Conservation (phyloP, 768 basidiomycete genomes). For the Rhizopogon vulgaris region DNA sequence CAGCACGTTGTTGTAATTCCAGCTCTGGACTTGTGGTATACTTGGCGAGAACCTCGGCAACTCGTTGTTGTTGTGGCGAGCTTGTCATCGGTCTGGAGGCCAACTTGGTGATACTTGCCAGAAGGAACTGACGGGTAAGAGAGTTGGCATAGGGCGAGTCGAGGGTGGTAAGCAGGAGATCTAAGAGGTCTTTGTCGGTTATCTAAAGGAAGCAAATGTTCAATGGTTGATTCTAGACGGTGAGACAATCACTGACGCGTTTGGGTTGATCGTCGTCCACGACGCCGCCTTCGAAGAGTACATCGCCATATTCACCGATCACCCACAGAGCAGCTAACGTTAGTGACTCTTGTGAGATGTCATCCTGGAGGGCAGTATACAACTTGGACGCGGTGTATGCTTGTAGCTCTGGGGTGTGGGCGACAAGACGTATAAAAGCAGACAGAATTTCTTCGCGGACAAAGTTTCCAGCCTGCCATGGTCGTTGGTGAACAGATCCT, state of each 20-base stretch:
- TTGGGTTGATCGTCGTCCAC: slow-evolving; percentile 71
- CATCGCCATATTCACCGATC: slow-evolving; percentile 93
- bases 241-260: slow-evolving; percentile 38
- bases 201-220: slow-evolving; percentile 36
- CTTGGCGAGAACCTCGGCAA: slow-evolving; percentile 68
- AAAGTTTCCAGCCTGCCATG: slow-evolving; percentile 85
- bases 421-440: slow-evolving; percentile 91
- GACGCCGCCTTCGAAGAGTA: slow-evolving; percentile 80
- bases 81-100: slow-evolving; percentile 72
- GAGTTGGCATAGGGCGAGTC: slow-evolving; percentile 94
- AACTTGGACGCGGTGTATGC: slow-evolving; percentile 91
- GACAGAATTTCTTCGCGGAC: slow-evolving; percentile 95
- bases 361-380: slow-evolving; percentile 78
- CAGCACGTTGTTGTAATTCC: slow-evolving; percentile 92
- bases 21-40: slow-evolving; percentile 88
- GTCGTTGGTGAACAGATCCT: slow-evolving; percentile 3
- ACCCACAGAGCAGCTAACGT: slow-evolving; percentile 94
- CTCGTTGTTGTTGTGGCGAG: slow-evolving; percentile 65
- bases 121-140: slow-evolving; percentile 86
- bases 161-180: slow-evolving; percentile 79
- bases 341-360: slow-evolving; percentile 94
- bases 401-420: slow-evolving; percentile 95
- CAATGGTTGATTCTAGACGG: not conserved
- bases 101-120: slow-evolving; percentile 86
- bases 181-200: slow-evolving; percentile 76